Evolutionary conservation across 2,329 filamentous ascomycete species (phyloP), one percentile per base, ranked within the genome.

Genomic region (Pseudonectria foliicola): DNA sequence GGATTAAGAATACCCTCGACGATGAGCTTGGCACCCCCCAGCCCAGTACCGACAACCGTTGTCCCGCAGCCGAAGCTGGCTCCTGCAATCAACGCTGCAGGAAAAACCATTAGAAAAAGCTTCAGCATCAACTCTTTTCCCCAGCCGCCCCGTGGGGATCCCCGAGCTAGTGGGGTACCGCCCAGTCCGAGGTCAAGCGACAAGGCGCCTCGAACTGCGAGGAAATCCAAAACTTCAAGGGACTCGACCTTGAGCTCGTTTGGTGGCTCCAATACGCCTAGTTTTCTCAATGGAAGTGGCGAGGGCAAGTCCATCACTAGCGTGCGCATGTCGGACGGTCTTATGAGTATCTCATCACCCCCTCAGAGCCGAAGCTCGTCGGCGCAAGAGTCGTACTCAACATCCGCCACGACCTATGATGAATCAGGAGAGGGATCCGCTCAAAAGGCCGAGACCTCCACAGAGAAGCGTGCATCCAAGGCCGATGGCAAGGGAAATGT

Each of bases 121-220:
- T 82, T 94, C 53, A 95, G 89, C 69, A 94, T 95, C 54, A 90
- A 89, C 55, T 82, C 87, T 1, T 95, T 96, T 54, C 90, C 90
- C 21, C 85, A 94, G 45, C 90, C 90, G 11, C 90, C 90, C 11
- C 80, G 80, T 47, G 76, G 79, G 31, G 71, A 73, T 35, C 70
- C 63, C 35, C 71, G 74, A 45, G 63, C 68, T 31, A 66, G 66
- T 49, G 87, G 72, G 62, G 66, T 78, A 37, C 85, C 75, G 33
- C 76, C 71, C 35, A 75, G 75, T 61, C 77, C 72, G 43, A 61
- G 80, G 29, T 70, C 73, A 13, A 66, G 62, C 39, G 75, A 74
- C 27, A 66, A 64, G 7, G 64, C 15, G 15, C 39, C 68, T 35
- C 57, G 62, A 44, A 46, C 60, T 53, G 60, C 52, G 44, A 72